Base-by-base conservation (phyloP, 2,329 filamentous ascomycete species). In the Beauveria sp. region DNA sequence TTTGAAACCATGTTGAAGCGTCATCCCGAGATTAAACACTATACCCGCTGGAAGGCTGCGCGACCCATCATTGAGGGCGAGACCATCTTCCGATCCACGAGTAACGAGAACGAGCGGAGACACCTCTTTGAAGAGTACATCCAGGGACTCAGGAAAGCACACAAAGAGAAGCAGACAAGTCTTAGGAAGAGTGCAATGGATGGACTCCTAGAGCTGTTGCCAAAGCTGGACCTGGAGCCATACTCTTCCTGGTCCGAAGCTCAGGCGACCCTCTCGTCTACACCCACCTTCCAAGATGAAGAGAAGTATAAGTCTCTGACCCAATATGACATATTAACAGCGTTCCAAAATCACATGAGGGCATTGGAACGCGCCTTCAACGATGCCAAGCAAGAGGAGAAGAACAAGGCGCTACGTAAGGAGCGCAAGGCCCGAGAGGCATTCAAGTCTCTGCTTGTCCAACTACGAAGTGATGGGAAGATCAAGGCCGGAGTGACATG, bases 161-260 rank as follows among this genome's bases (percentile, higher is more conserved):
- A 97, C 71, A 78, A 86, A 20, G 91, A 97, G 70, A 81, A 87
- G 66, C 90, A 96, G 74, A 81, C 84, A 10, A 79, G 81, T 43
- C 81, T 84, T 62, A 88, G 90, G 63, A 93, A 90, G 73, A 86
- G 86, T 50, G 95, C 93, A 53, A 88, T 96, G 80, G 89, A 93
- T 67, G 89, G 93, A 49, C 82, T 99, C 50, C 84, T 89, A 59
- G 84, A 86, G 45, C 82, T 98, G 62, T 78, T 99, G 47, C 87
- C 89, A 54, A 86, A 86, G 67, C 81, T 99, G 57, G 84, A 95
- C 68, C 80, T 97, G 63, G 93, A 96, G 71, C 91, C 93, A 2
- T 97, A 96, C 73, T 97, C 93, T 45, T 88, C 91, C 67, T 99
- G 96, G 96, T 85, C 89, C 58, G 91, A 96, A 69, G 95, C 92